These are phyloP conservation scores for Ceratobasidium sp. DNA, from an alignment of 1,284 basidiomycete genomes.

Conservation along the genomic window DNA sequence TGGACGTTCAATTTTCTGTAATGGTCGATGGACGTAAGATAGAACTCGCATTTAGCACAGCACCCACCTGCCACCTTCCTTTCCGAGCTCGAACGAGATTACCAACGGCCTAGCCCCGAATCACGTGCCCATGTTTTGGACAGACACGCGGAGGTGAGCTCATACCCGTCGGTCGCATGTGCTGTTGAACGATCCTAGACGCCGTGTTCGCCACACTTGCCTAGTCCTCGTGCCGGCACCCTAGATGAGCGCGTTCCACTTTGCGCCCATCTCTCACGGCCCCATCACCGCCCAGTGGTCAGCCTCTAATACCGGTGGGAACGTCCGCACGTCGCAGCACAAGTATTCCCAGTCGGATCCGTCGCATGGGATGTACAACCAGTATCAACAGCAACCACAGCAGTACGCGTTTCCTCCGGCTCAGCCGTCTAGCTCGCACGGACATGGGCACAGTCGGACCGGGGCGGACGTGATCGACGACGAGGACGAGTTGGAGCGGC, in stretches of 20 bases:
- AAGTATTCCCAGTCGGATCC: not conserved
- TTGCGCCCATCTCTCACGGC: slow-evolving; percentile 23
- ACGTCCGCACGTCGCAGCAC: too few relatives aligned
- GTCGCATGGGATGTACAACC: not conserved
- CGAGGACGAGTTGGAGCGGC: slow-evolving; percentile 13
- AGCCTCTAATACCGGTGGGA: not conserved
- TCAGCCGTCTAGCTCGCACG: slow-evolving; percentile 7
- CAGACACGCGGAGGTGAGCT: slow-evolving; percentile 16
- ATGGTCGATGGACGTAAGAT: too few relatives aligned
- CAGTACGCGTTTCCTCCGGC: slow-evolving; percentile 7
- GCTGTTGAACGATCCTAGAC: too few relatives aligned
- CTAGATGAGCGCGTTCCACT: slow-evolving; percentile 32
- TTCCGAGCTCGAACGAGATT: too few relatives aligned
- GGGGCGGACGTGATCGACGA: not conserved
- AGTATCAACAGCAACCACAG: not conserved
- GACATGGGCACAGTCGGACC: not conserved
- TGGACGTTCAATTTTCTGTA: too few relatives aligned
- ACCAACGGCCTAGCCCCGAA: too few relatives aligned
- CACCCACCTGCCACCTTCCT: too few relatives aligned
- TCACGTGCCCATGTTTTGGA: slow-evolving; percentile 16
- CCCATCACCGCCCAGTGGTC: slow-evolving; percentile 34
- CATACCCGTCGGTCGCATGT: slow-evolving; percentile 14
- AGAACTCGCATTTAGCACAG: too few relatives aligned
- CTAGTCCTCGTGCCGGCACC: slow-evolving; percentile 20
- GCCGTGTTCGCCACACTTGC: not conserved